These are phyloP conservation scores for Gremmenia infestans DNA, from an alignment of 2,329 filamentous ascomycete species.

Conservation along the genomic window DNA sequence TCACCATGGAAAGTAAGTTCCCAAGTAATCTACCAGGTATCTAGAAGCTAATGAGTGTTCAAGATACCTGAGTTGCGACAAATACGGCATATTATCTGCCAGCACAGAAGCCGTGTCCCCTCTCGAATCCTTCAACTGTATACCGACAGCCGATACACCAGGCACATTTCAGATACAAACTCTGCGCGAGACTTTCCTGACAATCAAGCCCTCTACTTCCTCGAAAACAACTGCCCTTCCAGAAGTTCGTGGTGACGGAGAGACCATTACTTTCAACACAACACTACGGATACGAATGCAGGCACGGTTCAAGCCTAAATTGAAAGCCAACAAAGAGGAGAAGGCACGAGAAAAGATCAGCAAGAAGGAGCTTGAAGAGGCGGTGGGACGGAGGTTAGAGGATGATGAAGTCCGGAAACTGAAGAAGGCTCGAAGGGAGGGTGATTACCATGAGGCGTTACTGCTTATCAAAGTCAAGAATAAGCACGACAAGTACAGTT, in stretches of 20 bases:
- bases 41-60: conserved; percentile 1
- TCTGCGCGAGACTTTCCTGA: conserved; percentile 64
- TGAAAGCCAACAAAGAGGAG: conserved; percentile 76
- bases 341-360: conserved; percentile 83
- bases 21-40: not conserved
- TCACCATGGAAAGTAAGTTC: conserved; percentile 70
- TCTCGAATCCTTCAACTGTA: conserved; percentile 74
- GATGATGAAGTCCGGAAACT: conserved; percentile 83
- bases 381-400: conserved; percentile 68
- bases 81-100: conserved; percentile 72
- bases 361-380: conserved; percentile 75
- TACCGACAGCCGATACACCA: conserved; percentile 58
- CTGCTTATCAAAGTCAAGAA: conserved; percentile 85
- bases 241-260: conserved; percentile 73
- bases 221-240: conserved; percentile 45
- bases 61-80: conserved; percentile 83
- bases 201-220: conserved; percentile 48
- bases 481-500: conserved; percentile 82
- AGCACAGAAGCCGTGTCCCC: conserved; percentile 75
- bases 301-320: conserved; percentile 81
- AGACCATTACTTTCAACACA: conserved; percentile 61
- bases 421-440: conserved; percentile 78
- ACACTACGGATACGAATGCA: conserved; percentile 86
- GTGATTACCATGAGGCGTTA: conserved; percentile 83
- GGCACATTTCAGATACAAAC: conserved; percentile 74